phyloP scores from a whole-genome alignment of 257 asterid species.

The Phtheirospermum japonicum region DNA sequence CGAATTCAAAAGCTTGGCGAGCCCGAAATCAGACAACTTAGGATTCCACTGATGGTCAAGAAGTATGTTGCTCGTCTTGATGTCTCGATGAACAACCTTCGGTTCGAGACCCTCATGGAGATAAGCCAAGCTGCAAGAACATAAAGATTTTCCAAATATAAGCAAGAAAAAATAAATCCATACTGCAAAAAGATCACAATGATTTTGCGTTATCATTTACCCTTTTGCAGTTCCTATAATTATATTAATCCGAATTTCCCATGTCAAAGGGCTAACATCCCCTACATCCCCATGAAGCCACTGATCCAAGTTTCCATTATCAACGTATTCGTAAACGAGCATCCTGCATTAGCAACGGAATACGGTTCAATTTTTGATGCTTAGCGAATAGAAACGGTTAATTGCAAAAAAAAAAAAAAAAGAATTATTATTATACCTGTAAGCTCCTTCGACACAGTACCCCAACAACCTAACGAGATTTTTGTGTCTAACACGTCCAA shows the following conservation, averaged over 20 bases:
- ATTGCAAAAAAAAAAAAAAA: too few relatives aligned
- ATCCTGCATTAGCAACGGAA: conserved; percentile 46
- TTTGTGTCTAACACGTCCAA: conserved; percentile 96
- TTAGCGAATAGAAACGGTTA: neutral
- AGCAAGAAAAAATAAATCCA: too few relatives aligned
- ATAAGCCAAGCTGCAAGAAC: conserved; percentile 64
- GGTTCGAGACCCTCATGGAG: conserved; percentile 95
- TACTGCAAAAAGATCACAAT: too few relatives aligned
- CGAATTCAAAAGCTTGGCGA: too few relatives aligned
- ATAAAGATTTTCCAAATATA: neutral
- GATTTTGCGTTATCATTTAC: conserved; percentile 29
- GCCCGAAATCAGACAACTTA: too few relatives aligned
- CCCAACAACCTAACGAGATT: conserved; percentile 91
- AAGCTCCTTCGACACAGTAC: conserved; percentile 97
- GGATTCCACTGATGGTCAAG: too few relatives aligned
- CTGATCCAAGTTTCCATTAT: conserved; percentile 89
- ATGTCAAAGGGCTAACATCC: conserved; percentile 83
- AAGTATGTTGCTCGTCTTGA: too few relatives aligned
- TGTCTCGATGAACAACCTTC: too few relatives aligned
- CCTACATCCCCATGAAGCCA: conserved; percentile 99
- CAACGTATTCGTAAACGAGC: conserved; percentile 93
- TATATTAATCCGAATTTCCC: conserved; percentile 81
- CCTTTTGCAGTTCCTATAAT: conserved; percentile 87
- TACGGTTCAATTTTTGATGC: conserved; percentile 24
- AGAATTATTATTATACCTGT: too few relatives aligned